Conservation (phyloP, 768 basidiomycete genomes). For the Tulasnella sp. region DNA sequence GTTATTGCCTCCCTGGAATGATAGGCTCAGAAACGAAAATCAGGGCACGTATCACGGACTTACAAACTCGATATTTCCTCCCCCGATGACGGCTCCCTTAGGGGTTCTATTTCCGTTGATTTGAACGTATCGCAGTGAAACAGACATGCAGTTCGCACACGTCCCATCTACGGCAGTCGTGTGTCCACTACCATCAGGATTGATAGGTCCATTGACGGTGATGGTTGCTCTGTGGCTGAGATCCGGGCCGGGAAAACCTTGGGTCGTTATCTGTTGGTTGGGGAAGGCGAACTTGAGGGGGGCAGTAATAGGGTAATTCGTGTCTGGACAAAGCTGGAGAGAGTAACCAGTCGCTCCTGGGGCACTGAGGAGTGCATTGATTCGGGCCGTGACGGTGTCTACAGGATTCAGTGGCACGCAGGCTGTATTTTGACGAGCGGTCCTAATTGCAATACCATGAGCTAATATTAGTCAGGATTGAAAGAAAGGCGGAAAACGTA, state of each 20-base stretch:
- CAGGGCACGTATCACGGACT: neutral
- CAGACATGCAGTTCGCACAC: slow-evolving; percentile 45
- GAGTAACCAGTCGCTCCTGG: slow-evolving; percentile 49
- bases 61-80: slow-evolving; percentile 67
- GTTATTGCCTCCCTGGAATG: slow-evolving; percentile 47
- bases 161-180: slow-evolving; percentile 61
- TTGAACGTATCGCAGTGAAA: slow-evolving; percentile 60
- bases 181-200: slow-evolving; percentile 46
- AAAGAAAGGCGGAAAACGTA: neutral
- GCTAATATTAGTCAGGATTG: neutral
- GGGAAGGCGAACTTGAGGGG: slow-evolving; percentile 54
- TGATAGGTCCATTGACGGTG: slow-evolving; percentile 50
- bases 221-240: slow-evolving; percentile 47
- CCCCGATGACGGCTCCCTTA: slow-evolving; percentile 42
- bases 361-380: slow-evolving; percentile 51
- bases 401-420: slow-evolving; percentile 39
- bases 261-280: slow-evolving; percentile 71
- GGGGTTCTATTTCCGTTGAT: slow-evolving; percentile 59
- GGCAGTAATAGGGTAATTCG: slow-evolving; percentile 49
- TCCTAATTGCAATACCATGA: neutral
- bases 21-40: neutral
- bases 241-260: slow-evolving; percentile 54
- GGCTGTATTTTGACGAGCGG: slow-evolving; percentile 16
- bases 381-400: slow-evolving; percentile 47
- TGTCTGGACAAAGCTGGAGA: slow-evolving; percentile 51